Conservation (phyloP, 352 stramenopile species). For the Thraustochytrium striatum region DNA sequence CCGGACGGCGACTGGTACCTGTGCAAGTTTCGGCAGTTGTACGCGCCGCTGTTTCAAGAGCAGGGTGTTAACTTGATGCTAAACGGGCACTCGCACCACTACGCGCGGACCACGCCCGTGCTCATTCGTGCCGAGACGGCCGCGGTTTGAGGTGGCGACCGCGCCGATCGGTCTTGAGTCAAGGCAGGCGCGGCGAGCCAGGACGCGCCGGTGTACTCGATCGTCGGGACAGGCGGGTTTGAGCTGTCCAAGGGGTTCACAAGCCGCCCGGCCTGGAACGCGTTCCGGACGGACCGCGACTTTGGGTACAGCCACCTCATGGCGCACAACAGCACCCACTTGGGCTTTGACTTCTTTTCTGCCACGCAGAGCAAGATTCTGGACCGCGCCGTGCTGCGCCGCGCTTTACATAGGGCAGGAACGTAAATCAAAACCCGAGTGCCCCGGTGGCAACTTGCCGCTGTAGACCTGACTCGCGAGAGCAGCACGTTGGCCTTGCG, state of each 20-base stretch:
- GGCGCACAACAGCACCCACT: too few species aligned
- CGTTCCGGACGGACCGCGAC: neutral
- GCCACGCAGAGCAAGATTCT: neutral
- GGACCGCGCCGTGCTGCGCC: neutral
- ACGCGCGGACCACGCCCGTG: neutral
- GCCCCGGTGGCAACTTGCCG: constrained; percentile 9
- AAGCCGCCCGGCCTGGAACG: neutral
- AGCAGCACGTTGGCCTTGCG: neutral
- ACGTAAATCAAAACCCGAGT: constrained; percentile 16
- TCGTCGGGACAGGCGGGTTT: constrained; percentile 35
- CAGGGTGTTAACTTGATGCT: constrained; percentile 15
- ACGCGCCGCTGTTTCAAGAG: constrained; percentile 20
- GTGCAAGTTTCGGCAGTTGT: constrained; percentile 21
- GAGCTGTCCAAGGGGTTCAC: neutral
- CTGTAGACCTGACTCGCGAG: constrained; percentile 14
- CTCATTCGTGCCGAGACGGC: neutral
- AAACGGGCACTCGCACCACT: constrained; percentile 46
- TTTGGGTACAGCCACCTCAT: neutral
- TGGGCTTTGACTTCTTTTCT: neutral
- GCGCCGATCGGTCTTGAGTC: too few species aligned
- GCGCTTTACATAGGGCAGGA: neutral
- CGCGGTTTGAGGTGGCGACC: neutral
- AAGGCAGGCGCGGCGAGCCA: neutral
- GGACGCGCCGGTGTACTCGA: neutral
- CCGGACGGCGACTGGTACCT: constrained; percentile 23